These are phyloP conservation scores for Eucalyptus coolabah DNA, from an alignment of 345 rosid species.

Conservation along the genomic window DNA sequence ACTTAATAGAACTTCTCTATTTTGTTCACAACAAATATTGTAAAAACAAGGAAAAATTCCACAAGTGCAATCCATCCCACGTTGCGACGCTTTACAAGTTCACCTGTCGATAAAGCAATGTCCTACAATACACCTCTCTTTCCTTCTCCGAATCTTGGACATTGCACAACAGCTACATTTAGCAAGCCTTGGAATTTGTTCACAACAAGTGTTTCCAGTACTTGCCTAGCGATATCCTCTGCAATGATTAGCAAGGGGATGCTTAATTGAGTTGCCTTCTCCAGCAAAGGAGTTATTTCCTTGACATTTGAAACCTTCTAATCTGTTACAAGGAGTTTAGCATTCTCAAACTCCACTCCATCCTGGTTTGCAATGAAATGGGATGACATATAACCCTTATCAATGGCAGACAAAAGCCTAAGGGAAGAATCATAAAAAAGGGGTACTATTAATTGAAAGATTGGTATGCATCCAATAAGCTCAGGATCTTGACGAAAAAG, in stretches of 20 bases:
- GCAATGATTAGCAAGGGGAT: conserved; percentile 77
- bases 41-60: too few species aligned
- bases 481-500: neutral
- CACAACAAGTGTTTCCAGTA: conserved; percentile 55
- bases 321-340: conserved; percentile 14
- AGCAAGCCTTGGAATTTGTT: conserved; percentile 70
- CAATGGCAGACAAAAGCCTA: too few species aligned
- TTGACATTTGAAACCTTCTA: too few species aligned
- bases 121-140: conserved; percentile 86
- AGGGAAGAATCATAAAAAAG: too few species aligned
- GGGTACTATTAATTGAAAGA: too few species aligned
- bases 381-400: too few species aligned
- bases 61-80: too few species aligned
- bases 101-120: conserved; percentile 83
- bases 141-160: conserved; percentile 67
- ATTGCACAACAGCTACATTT: conserved; percentile 75
- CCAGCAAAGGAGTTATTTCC: too few species aligned
- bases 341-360: conserved; percentile 61
- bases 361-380: conserved; percentile 38
- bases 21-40: too few species aligned
- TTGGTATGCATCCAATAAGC: neutral
- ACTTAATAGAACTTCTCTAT: neutral
- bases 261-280: conserved; percentile 11
- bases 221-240: conserved; percentile 59
- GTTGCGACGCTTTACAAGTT: neutral